Evolutionary conservation across 192 early-diverging fungal genomes (phyloP).

Genomic region (Rhizophagus prolifer): DNA sequence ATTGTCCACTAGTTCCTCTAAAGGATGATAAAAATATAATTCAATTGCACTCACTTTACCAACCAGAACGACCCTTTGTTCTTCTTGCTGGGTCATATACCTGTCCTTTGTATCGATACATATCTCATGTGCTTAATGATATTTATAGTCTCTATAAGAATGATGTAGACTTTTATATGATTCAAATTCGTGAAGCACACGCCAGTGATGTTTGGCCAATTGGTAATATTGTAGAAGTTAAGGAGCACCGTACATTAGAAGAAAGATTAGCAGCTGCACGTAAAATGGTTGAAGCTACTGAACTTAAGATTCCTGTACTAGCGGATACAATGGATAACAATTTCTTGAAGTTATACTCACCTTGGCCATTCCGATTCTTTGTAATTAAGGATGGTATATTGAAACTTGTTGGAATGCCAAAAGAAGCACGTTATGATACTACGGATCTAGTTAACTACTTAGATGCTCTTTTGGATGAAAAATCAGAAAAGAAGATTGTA

Average conservation of each 20-base stretch:
- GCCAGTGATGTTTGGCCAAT: slow-evolving; percentile 24
- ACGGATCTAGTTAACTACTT: slow-evolving; percentile 14
- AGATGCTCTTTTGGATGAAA: slow-evolving; percentile 13
- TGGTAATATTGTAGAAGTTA: slow-evolving; percentile 19
- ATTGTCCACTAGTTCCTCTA: slow-evolving; percentile 13
- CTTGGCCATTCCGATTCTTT: slow-evolving; percentile 24
- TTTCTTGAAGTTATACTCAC: slow-evolving; percentile 14
- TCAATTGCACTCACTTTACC: not conserved
- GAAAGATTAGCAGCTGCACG: slow-evolving; percentile 11
- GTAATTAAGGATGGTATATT: slow-evolving; percentile 18
- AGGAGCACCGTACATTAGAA: slow-evolving; percentile 9
- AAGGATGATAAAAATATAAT: not conserved
- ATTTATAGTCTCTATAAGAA: slow-evolving; percentile 5
- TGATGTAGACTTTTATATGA: slow-evolving; percentile 20
- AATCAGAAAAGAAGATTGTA: not conserved
- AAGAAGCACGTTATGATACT: slow-evolving; percentile 24
- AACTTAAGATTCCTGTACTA: slow-evolving; percentile 8
- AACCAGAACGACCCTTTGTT: slow-evolving; percentile 8
- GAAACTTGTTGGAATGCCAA: slow-evolving; percentile 25
- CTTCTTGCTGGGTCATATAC: slow-evolving; percentile 25
- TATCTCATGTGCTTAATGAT: slow-evolving; percentile 26
- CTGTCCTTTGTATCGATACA: slow-evolving; percentile 22
- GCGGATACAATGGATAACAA: slow-evolving; percentile 23
- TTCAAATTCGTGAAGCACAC: slow-evolving; percentile 29
- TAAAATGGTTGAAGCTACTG: slow-evolving; percentile 13